Evolutionary conservation across 2,329 filamentous ascomycete species (phyloP).

Genomic region (Pleurostoma richardsiae): DNA sequence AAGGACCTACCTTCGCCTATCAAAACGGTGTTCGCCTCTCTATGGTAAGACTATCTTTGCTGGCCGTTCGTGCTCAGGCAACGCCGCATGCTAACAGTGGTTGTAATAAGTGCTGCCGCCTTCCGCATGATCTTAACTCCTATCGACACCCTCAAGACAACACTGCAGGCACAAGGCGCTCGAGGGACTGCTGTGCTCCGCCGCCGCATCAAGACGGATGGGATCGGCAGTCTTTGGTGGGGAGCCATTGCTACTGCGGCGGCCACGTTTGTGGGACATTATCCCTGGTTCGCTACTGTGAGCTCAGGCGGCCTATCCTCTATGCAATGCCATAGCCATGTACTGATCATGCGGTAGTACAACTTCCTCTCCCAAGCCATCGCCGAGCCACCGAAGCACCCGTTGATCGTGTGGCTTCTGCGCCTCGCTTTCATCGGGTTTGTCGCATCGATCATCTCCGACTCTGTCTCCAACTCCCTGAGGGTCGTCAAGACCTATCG

Average conservation of each 20-base stretch:
- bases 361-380: slow-evolving; percentile 34
- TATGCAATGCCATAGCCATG: background rate
- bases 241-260: slow-evolving; percentile 42
- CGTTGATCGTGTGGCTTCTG: slow-evolving; percentile 33
- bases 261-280: slow-evolving; percentile 42
- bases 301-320: background rate
- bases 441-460: slow-evolving; percentile 37
- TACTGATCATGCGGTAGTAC: slow-evolving; percentile 24
- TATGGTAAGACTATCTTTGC: slow-evolving; percentile 24
- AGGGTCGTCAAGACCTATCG: slow-evolving; percentile 44
- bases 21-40: slow-evolving; percentile 40
- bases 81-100: background rate
- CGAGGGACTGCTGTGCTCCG: slow-evolving; percentile 35
- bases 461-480: slow-evolving; percentile 40
- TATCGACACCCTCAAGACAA: slow-evolving; percentile 45
- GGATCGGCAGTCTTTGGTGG: slow-evolving; percentile 42
- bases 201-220: slow-evolving; percentile 36
- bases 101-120: slow-evolving; percentile 28
- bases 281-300: slow-evolving; percentile 45
- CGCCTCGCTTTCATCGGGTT: slow-evolving; percentile 38
- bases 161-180: slow-evolving; percentile 39
- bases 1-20: slow-evolving; percentile 33
- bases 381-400: slow-evolving; percentile 31
- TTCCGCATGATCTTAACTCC: slow-evolving; percentile 43
- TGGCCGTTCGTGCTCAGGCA: background rate